These are phyloP conservation scores for Amanita phalloides DNA, from an alignment of 768 basidiomycete genomes.

Conservation along the genomic window DNA sequence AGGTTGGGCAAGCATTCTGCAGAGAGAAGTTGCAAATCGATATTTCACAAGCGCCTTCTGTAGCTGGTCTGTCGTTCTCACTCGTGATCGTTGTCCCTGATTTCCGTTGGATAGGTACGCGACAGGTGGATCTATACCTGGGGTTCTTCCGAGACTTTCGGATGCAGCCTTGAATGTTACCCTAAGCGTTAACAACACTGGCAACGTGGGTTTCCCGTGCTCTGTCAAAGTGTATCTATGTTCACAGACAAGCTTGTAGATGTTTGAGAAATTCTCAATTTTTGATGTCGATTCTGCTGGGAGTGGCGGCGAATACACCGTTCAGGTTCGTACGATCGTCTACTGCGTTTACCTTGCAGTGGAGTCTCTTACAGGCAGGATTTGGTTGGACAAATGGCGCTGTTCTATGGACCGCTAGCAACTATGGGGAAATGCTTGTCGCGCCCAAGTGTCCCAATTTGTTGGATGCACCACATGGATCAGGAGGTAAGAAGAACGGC, in stretches of 20 bases:
- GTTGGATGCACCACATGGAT: constrained; percentile 12
- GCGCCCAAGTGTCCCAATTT: constrained; percentile 53
- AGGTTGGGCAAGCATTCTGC: constrained; percentile 54
- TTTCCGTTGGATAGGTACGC: constrained; percentile 45
- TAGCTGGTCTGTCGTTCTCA: constrained; percentile 55
- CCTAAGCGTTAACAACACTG: constrained; percentile 52
- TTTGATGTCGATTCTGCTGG: constrained; percentile 73
- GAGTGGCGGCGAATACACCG: constrained; percentile 79
- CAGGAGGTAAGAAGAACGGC: background rate
- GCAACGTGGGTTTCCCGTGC: constrained; percentile 45
- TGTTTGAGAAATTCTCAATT: constrained; percentile 85
- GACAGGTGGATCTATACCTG: constrained; percentile 78
- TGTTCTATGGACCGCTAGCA: constrained; percentile 60
- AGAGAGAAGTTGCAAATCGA: constrained; percentile 73
- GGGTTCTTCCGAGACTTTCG: constrained; percentile 58
- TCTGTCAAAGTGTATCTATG: background rate
- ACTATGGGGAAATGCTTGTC: constrained; percentile 49
- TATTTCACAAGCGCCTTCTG: constrained; percentile 79
- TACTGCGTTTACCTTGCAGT: background rate
- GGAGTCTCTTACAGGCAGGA: constrained; percentile 35
- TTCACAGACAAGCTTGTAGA: constrained; percentile 28
- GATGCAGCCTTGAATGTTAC: constrained; percentile 62
- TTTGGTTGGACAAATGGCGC: constrained; percentile 91
- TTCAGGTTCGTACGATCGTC: constrained; percentile 39
- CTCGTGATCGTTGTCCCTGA: background rate